These are phyloP conservation scores for Raffaelea deltoideospora DNA, from an alignment of 2,329 filamentous ascomycete species.

Conservation along the genomic window DNA sequence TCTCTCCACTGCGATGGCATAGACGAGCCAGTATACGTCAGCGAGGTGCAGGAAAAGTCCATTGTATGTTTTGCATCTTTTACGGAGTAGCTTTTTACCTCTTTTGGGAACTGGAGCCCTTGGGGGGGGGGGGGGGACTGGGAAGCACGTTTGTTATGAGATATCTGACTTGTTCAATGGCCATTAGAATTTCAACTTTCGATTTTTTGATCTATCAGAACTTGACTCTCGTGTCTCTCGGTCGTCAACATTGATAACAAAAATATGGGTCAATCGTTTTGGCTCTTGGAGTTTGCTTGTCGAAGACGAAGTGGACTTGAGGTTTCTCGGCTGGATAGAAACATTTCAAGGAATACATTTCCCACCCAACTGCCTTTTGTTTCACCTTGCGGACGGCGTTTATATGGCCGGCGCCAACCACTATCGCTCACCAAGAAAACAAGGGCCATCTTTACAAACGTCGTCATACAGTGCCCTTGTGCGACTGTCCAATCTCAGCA, in stretches of 20 bases:
- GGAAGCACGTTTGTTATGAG: neutral
- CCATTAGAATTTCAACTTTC: conserved; percentile 69
- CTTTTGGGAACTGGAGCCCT: too few species aligned
- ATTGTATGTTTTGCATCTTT: conserved; percentile 30
- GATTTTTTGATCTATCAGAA: conserved; percentile 60
- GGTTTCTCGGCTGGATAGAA: conserved; percentile 64
- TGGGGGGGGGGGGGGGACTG: too few species aligned
- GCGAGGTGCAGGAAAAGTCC: conserved; percentile 63
- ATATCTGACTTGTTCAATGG: neutral
- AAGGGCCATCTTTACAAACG: conserved; percentile 38
- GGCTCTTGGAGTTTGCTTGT: conserved; percentile 47
- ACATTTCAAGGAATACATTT: conserved; percentile 55
- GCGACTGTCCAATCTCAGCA: conserved; percentile 75
- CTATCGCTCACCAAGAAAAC: conserved; percentile 33
- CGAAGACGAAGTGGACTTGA: conserved; percentile 56
- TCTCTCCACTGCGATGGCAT: conserved; percentile 56
- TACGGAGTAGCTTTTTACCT: neutral
- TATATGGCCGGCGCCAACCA: conserved; percentile 62
- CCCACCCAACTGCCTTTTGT: conserved; percentile 68
- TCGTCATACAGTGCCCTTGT: conserved; percentile 82
- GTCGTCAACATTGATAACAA: conserved; percentile 47
- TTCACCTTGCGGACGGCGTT: conserved; percentile 74
- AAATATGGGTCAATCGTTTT: conserved; percentile 55
- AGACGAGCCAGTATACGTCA: conserved; percentile 72
- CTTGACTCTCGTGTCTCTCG: conserved; percentile 51